These are phyloP conservation scores for Candida insectorum DNA, from an alignment of 805 yeast genomes.

Conservation along the genomic window DNA sequence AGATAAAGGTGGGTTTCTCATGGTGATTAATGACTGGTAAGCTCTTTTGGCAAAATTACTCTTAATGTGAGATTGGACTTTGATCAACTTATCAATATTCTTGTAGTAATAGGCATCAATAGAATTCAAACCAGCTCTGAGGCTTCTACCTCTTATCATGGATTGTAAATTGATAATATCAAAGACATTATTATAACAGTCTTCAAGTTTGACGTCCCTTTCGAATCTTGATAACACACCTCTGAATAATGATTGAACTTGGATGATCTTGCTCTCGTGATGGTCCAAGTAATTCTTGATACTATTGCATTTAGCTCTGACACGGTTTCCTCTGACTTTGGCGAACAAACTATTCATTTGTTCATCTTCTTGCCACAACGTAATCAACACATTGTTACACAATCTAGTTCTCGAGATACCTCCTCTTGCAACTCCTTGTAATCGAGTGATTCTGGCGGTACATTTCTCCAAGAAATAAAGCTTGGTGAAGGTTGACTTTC, in stretches of 20 bases:
- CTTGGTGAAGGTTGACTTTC: constrained; percentile 20
- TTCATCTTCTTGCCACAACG: constrained; percentile 37
- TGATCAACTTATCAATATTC: constrained; percentile 58
- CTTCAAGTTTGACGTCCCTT: constrained; percentile 52
- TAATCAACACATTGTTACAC: constrained; percentile 41
- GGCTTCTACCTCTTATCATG: constrained; percentile 43
- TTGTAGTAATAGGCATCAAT: constrained; percentile 46
- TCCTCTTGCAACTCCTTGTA: constrained; percentile 45
- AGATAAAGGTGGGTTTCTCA: constrained; percentile 72
- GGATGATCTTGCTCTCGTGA: constrained; percentile 26
- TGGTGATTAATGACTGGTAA: constrained; percentile 65
- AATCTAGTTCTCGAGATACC: constrained; percentile 41
- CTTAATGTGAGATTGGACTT: constrained; percentile 71
- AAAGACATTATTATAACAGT: constrained; percentile 43
- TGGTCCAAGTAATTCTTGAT: constrained; percentile 15
- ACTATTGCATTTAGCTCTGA: constrained; percentile 24
- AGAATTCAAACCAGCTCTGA: constrained; percentile 34
- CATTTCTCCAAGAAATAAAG: constrained; percentile 7
- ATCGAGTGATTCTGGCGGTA: constrained; percentile 18
- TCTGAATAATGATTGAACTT: constrained; percentile 57
- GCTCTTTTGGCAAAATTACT: constrained; percentile 68
- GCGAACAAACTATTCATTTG: constrained; percentile 39
- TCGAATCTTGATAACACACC: constrained; percentile 62
- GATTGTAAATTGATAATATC: constrained; percentile 52
- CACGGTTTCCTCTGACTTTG: constrained; percentile 39